Percentiles rank a stretch among this genome's conserved stretches.
Evolutionary conservation across 441 rosid genomes (phyloP).

Genomic region (Viola pubescens): DNA sequence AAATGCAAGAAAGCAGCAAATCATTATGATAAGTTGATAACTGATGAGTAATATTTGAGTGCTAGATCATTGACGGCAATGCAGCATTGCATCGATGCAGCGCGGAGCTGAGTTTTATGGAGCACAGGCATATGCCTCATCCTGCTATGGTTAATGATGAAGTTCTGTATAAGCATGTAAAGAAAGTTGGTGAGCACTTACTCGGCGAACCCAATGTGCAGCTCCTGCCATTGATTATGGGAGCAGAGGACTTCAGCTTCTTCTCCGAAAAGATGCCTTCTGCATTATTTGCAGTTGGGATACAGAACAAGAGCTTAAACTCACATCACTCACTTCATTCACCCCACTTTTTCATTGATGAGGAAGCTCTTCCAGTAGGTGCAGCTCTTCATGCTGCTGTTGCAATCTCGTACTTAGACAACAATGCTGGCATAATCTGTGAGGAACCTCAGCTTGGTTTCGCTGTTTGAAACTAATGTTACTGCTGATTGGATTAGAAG

Average conservation of each 20-base stretch:
- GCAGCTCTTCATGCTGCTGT: slow-evolving; percentile 34
- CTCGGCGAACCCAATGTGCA: slow-evolving; percentile 16
- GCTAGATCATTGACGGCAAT: slow-evolving; percentile 17
- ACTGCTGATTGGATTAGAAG: neutral
- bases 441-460: neutral
- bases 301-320: slow-evolving; percentile 11
- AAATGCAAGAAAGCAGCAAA: neutral
- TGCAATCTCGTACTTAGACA: slow-evolving; percentile 28
- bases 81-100: slow-evolving; percentile 18
- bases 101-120: slow-evolving; percentile 19
- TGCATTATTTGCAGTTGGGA: slow-evolving; percentile 26
- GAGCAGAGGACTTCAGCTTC: slow-evolving; percentile 40
- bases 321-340: slow-evolving; percentile 15
- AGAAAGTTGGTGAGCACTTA: slow-evolving; percentile 17
- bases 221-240: slow-evolving; percentile 20
- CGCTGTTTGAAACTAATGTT: neutral
- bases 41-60: neutral
- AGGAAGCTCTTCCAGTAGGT: slow-evolving; percentile 34
- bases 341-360: slow-evolving; percentile 27
- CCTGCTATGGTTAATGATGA: slow-evolving; percentile 23
- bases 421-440: neutral
- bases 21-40: neutral
- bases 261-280: slow-evolving; percentile 28
- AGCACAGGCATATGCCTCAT: slow-evolving; percentile 10
- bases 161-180: slow-evolving; percentile 16